Evolutionary conservation across 192 early-diverging fungal species (phyloP).

Genomic region (Coemansia sp.): DNA sequence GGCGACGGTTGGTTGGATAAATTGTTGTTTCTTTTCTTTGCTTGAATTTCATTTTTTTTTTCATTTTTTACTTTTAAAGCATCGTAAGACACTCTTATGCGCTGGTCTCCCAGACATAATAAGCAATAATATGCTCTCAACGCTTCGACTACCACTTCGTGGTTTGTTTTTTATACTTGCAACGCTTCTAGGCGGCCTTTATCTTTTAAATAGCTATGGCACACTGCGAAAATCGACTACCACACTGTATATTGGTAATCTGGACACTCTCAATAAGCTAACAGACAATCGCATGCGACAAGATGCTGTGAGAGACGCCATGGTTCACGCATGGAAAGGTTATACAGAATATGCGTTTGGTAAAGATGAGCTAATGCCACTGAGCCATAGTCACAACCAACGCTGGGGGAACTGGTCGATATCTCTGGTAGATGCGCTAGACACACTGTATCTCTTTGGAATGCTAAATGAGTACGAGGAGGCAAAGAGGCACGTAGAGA

Average conservation of each 20-base stretch:
- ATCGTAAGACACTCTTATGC: background rate
- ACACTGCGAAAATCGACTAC: background rate
- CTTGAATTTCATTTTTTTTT: conserved; percentile 1
- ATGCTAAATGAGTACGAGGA: conserved; percentile 70
- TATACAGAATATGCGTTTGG: conserved; percentile 46
- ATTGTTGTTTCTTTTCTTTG: background rate
- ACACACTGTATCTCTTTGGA: conserved; percentile 79
- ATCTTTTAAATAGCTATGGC: conserved; percentile 26
- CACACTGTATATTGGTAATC: background rate
- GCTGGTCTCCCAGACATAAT: background rate
- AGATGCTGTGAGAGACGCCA: conserved; percentile 37
- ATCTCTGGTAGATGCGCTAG: conserved; percentile 81
- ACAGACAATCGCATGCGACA: conserved; percentile 29
- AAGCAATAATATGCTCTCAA: background rate
- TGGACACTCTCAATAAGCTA: conserved; percentile 9
- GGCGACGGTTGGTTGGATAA: no score
- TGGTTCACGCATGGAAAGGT: conserved; percentile 49
- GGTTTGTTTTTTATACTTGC: conserved; percentile 22
- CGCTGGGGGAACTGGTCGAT: conserved; percentile 72
- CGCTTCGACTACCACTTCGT: conserved; percentile 19
- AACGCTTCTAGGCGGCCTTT: conserved; percentile 16
- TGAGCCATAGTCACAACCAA: conserved; percentile 20
- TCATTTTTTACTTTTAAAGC: background rate
- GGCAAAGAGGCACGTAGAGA: conserved; percentile 64
- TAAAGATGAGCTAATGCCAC: conserved; percentile 50